A percentile compares a stretch with the other conserved stretches of the same genome.
Evolutionary conservation across 768 basidiomycete species (phyloP).

Genomic region (Mycena galopus): DNA sequence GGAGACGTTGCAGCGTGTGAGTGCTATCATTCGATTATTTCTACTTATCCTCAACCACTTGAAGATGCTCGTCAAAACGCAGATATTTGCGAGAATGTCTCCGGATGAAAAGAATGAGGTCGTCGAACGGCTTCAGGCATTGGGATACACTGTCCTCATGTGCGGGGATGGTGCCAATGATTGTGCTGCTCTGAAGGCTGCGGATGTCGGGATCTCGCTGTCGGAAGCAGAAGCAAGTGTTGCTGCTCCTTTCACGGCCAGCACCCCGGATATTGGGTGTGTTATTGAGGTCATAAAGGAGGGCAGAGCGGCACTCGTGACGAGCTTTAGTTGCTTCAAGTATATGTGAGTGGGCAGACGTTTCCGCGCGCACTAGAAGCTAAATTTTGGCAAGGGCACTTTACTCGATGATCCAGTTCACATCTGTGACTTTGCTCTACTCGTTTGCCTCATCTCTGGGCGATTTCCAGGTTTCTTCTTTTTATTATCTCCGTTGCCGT

Average conservation of each 20-base stretch:
- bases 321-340: conserved; percentile 99
- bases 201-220: conserved; percentile 95
- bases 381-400: conserved; percentile 77
- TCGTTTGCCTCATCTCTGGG: conserved; percentile 23
- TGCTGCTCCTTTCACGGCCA: conserved; percentile 96
- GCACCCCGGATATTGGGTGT: conserved; percentile 94
- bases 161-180: conserved; percentile 99
- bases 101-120: conserved; percentile 99
- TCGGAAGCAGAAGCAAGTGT: conserved; percentile 99
- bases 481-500: conserved; percentile 35
- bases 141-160: conserved; percentile 98
- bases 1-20: conserved; percentile 93
- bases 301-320: conserved; percentile 94
- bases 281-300: conserved; percentile 97
- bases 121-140: conserved; percentile 90
- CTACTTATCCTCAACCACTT: conserved; percentile 6
- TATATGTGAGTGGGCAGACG: conserved; percentile 85
- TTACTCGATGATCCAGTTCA: conserved; percentile 97
- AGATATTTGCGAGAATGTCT: conserved; percentile 98
- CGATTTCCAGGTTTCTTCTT: conserved; percentile 85
- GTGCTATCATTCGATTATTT: conserved; percentile 42
- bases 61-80: conserved; percentile 97
- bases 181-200: conserved; percentile 97
- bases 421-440: conserved; percentile 9
- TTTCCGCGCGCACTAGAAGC: conserved; percentile 2